phyloP scores from a whole-genome alignment of 306 rosid species.

The Quercus alba region DNA sequence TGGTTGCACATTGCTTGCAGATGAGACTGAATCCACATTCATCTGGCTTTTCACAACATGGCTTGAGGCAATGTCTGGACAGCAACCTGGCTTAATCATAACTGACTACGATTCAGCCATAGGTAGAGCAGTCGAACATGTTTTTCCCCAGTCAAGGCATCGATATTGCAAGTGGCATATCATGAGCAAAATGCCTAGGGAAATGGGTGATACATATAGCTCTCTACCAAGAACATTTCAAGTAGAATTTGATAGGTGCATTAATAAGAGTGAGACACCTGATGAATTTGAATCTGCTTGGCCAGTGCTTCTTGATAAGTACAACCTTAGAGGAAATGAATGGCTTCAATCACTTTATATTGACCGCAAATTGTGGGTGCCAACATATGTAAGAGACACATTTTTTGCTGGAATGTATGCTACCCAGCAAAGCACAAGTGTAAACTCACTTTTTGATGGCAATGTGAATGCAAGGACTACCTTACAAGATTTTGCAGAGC shows the following conservation, averaged over 20 bases:
- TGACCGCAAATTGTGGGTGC: conserved; percentile 17
- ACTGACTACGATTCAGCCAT: conserved; percentile 10
- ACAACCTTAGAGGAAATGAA: conserved; percentile 23
- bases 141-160: conserved; percentile 9
- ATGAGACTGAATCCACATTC: conserved; percentile 21
- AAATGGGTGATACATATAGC: conserved; percentile 16
- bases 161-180: conserved; percentile 23
- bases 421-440: conserved; percentile 3
- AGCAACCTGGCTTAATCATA: conserved; percentile 15
- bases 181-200: conserved; percentile 16
- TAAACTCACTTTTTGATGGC: conserved; percentile 17
- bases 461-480: conserved; percentile 22
- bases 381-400: neutral
- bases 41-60: conserved; percentile 20
- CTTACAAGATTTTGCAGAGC: conserved; percentile 17
- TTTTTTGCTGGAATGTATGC: conserved; percentile 17
- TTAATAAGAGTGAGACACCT: conserved; percentile 14
- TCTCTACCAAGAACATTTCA: conserved; percentile 16
- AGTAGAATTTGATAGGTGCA: conserved; percentile 12
- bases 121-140: conserved; percentile 5
- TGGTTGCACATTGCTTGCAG: conserved; percentile 25
- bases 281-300: conserved; percentile 24
- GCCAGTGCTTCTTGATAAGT: conserved; percentile 18
- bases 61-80: conserved; percentile 23
- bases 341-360: conserved; percentile 27